Evolutionary conservation across 805 yeast genomes (phyloP).

Genomic region (Geotrichum ghanense): DNA sequence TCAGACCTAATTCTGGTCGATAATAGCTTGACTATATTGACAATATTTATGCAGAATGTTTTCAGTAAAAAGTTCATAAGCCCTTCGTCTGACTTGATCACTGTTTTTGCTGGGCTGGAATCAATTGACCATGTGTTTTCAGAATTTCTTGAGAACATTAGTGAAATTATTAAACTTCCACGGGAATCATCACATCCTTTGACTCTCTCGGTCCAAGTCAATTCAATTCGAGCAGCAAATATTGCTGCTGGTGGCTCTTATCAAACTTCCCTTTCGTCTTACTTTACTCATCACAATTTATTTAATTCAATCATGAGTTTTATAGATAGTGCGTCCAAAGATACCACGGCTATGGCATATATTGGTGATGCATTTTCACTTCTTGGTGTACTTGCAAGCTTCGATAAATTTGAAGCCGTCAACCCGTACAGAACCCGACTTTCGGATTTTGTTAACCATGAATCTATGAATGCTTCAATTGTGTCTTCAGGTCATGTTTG

Average conservation of each 20-base stretch:
- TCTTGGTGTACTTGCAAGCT: slow-evolving; percentile 28
- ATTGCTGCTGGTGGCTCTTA: slow-evolving; percentile 22
- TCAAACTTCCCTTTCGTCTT: slow-evolving; percentile 24
- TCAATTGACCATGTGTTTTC: slow-evolving; percentile 22
- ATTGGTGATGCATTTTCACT: slow-evolving; percentile 27
- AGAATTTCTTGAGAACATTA: slow-evolving; percentile 20
- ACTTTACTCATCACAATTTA: slow-evolving; percentile 26
- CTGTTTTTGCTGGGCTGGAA: slow-evolving; percentile 27
- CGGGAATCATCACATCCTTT: slow-evolving; percentile 7
- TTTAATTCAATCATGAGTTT: slow-evolving; percentile 26
- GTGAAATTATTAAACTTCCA: slow-evolving; percentile 14
- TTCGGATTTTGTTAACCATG: slow-evolving; percentile 29
- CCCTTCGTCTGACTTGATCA: slow-evolving; percentile 21
- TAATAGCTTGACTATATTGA: slow-evolving; percentile 17
- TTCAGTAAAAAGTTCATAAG: slow-evolving; percentile 19
- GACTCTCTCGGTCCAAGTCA: slow-evolving; percentile 11
- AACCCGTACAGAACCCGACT: slow-evolving; percentile 28
- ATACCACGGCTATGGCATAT: slow-evolving; percentile 11
- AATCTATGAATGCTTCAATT: slow-evolving; percentile 23
- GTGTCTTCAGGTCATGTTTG: slow-evolving; percentile 19
- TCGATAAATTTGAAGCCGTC: slow-evolving; percentile 26
- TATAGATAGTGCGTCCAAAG: slow-evolving; percentile 16
- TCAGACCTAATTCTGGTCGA: slow-evolving; percentile 11
- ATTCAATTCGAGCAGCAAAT: slow-evolving; percentile 21
- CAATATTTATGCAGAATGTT: slow-evolving; percentile 19